Evolutionary conservation across 2,329 filamentous ascomycete genomes (phyloP).

Genomic region (Cadophora luteo-olivacea): DNA sequence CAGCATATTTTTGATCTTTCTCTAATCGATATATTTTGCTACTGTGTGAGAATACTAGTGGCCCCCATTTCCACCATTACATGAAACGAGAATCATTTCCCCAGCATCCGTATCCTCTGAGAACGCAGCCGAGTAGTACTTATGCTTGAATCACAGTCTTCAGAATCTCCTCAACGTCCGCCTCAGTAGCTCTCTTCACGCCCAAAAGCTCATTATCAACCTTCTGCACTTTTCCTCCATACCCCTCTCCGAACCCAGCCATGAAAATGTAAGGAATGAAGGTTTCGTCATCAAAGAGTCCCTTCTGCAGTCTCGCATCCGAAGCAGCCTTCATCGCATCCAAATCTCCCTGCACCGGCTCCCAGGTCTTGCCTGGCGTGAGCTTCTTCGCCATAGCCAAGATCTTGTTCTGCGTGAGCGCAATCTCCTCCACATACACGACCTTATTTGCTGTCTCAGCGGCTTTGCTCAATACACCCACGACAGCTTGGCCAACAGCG

Average conservation of each 20-base stretch:
- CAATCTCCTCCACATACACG: slow-evolving; percentile 53
- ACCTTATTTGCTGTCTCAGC: slow-evolving; percentile 59
- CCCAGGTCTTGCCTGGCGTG: slow-evolving; percentile 42
- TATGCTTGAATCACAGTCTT: slow-evolving; percentile 23
- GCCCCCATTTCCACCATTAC: no score
- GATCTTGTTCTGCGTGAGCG: slow-evolving; percentile 53
- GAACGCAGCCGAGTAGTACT: no score
- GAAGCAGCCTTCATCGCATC: slow-evolving; percentile 12
- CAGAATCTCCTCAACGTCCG: slow-evolving; percentile 47
- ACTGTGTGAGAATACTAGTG: no score
- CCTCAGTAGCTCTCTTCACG: slow-evolving; percentile 50
- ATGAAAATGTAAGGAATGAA: slow-evolving; percentile 46
- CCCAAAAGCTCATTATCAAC: slow-evolving; percentile 52
- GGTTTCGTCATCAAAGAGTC: background rate
- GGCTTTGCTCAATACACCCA: slow-evolving; percentile 54
- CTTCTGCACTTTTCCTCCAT: slow-evolving; percentile 46
- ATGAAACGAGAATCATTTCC: no score
- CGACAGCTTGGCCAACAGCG: slow-evolving; percentile 55
- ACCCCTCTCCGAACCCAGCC: slow-evolving; percentile 45
- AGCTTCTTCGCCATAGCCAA: slow-evolving; percentile 46
- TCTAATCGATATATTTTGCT: no score
- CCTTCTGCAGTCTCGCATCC: background rate
- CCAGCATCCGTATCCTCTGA: no score
- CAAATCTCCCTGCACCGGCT: slow-evolving; percentile 33
- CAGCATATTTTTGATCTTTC: no score